Percentiles rank a stretch among this genome's conserved stretches.
Evolutionary conservation across 1,139 yeast species (phyloP).

Genomic region (Diutina scorzettiae): DNA sequence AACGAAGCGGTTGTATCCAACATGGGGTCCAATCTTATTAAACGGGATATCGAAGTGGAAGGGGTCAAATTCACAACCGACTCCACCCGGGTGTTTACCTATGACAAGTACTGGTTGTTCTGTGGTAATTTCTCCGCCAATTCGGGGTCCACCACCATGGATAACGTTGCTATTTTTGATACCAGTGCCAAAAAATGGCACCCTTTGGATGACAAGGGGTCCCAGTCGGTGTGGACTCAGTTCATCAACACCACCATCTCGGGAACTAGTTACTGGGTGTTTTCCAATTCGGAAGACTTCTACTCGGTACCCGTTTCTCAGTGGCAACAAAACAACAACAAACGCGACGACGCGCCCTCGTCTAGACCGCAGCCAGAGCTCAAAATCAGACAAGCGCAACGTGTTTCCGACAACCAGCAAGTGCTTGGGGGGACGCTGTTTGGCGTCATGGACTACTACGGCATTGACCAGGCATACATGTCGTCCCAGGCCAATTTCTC

Average conservation of each 20-base stretch:
- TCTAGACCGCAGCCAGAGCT: too few relatives aligned
- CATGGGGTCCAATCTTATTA: background rate
- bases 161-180: constrained; percentile 1
- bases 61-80: background rate
- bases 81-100: background rate
- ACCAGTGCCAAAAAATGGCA: background rate
- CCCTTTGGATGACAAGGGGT: background rate
- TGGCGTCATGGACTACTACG: constrained; percentile 24
- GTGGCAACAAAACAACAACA: constrained; percentile 28
- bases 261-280: constrained; percentile 25
- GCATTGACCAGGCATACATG: constrained; percentile 21
- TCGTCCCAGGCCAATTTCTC: constrained; percentile 12
- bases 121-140: constrained; percentile 21
- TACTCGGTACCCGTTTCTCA: constrained; percentile 12
- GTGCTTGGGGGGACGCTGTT: constrained; percentile 29
- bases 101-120: constrained; percentile 1
- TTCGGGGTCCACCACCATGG: background rate
- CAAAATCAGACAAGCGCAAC: background rate
- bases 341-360: constrained; percentile 20
- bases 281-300: constrained; percentile 16
- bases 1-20: background rate
- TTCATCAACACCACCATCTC: constrained; percentile 26
- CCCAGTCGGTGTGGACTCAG: constrained; percentile 13
- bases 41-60: background rate
- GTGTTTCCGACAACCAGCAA: constrained; percentile 13